These are phyloP conservation scores for Aristolochia contorta DNA, from an alignment of 164 flowering plant species.

Conservation along the genomic window DNA sequence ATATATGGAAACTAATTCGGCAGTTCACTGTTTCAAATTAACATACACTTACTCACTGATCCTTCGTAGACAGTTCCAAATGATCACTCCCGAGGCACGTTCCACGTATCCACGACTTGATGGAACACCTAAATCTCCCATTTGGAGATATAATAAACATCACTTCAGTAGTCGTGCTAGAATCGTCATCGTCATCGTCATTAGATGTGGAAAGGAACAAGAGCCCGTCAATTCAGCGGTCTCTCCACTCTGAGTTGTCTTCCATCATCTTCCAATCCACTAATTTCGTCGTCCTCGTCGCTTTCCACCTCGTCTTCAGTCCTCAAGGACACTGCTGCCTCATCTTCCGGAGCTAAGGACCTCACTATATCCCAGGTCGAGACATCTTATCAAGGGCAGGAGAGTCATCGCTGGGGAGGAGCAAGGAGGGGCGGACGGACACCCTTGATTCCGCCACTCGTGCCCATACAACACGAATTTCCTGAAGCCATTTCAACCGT, in stretches of 20 bases:
- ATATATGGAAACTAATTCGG: no score
- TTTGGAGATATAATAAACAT: constrained; percentile 54
- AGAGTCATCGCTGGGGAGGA: constrained; percentile 41
- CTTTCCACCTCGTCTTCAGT: constrained; percentile 4
- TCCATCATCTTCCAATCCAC: constrained; percentile 23
- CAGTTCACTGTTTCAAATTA: no score
- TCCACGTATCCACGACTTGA: constrained; percentile 62
- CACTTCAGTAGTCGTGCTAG: constrained; percentile 55
- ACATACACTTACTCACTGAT: constrained; percentile 64
- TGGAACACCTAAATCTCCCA: constrained; percentile 32
- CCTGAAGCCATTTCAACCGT: neutral
- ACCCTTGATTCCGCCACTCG: constrained; percentile 63
- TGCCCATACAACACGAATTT: neutral
- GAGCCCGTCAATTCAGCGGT: constrained; percentile 29
- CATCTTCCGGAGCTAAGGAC: constrained; percentile 45
- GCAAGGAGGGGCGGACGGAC: constrained; percentile 59
- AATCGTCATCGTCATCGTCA: constrained; percentile 51
- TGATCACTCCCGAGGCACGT: constrained; percentile 70
- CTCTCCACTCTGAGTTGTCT: constrained; percentile 22
- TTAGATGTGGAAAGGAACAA: constrained; percentile 53
- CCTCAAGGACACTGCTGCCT: constrained; percentile 4
- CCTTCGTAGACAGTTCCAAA: constrained; percentile 95
- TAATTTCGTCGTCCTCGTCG: constrained; percentile 12
- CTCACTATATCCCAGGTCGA: constrained; percentile 58
- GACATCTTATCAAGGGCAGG: constrained; percentile 23